Evolutionary conservation across 305 asterid genomes (phyloP), one percentile per base, ranked within the genome.

Genomic region (Rubia balearica): DNA sequence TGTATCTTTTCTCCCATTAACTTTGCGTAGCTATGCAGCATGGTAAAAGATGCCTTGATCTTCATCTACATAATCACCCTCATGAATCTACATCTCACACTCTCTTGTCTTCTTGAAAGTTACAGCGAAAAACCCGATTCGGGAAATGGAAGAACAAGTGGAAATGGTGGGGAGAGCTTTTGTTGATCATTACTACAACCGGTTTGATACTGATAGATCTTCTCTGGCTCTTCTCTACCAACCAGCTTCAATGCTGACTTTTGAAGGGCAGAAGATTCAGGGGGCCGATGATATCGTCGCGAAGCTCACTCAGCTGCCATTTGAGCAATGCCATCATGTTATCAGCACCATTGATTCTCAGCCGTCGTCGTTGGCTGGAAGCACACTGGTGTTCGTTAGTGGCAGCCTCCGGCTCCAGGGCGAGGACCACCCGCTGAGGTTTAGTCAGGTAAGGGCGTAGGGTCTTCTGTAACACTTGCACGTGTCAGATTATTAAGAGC

Each of bases 291-390:
- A 81, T 8, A 84, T 86, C 17, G 68, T 80, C 14, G 68, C 64
- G 33, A 84, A 86, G 75, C 79, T 86, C 24, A 74, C 30, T 70
- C 77, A 82, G 42, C 61, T 84, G 73, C 91, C 86, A n/a, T 79
- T 84, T 40, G 82, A 77, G 21, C 82, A 82, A 73, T 86, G 88
- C 83, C 80, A 49, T 8, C 88, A 81, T 68, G 74, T 49, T 2
- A 80, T 86, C 57, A 84, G 87, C 83, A 82, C 89, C 57, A 71
- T 80, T 22, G 88, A 86, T 81, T 78, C 81, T 65, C 89, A 82
- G 67, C 85, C 83, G 19, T 83, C 87, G 0, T 71, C 79, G 6
- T 46, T 69, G 13, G 62, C 59, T 0, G 87, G 89, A 16, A 86
- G 89, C 57, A 19, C 83, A 56, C 42, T 86, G 46, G 77, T 86